Base-by-base conservation (phyloP, 1,284 basidiomycete species). In the Coniferiporia sulphurascens region DNA sequence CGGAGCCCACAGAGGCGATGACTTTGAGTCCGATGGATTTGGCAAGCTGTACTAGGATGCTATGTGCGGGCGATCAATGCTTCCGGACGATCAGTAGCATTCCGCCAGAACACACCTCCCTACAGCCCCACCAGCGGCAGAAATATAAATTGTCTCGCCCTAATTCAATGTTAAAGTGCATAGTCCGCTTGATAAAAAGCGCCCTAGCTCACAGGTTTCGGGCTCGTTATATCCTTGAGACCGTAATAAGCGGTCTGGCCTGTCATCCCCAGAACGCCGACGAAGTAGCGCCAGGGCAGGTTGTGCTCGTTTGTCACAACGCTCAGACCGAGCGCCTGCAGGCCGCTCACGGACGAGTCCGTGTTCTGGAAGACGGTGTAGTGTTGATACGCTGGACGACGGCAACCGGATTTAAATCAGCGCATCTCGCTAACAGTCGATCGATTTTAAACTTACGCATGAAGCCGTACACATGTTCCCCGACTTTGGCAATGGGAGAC, bases 1-100 rank as follows among this genome's bases (percentile, higher is more conserved):
- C 78, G 0, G 84, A 82, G 0, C 89, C 88, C 0, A 87, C 86
- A 1, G 89, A 87, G 0, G 81, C 88, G 62, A 91, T 85, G 53
- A 91, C 87, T 63, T 84, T 86, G 32, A 84, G 70, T 0, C 85
- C 86, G 10, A 81, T 78, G 4, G 74, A 71, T 62, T 86, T 88
- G 1, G 84, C 85, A n/a, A 87, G 74, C 71, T 90, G 83, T 27
- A 78, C 75, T 13, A 82, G 78, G 17, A 78, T 63, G 4, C 76
- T 76, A 53, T 35, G 7, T 35, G 32, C 19, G 48, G 19, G 34
- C 45, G 32, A 45, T 19, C 38, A 43, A 21, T 27, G 27, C 27
- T 5, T 27, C 27, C 36, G 52, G 27, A 43, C 27, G n/a, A 3
- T 7, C 41, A 12, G 21, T 48, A 22, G 15, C 15, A 34, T n/a